Evolutionary conservation across 1,284 basidiomycete genomes (phyloP), one percentile per base, ranked within the genome.

Genomic region (Ceratobasidium sp.): DNA sequence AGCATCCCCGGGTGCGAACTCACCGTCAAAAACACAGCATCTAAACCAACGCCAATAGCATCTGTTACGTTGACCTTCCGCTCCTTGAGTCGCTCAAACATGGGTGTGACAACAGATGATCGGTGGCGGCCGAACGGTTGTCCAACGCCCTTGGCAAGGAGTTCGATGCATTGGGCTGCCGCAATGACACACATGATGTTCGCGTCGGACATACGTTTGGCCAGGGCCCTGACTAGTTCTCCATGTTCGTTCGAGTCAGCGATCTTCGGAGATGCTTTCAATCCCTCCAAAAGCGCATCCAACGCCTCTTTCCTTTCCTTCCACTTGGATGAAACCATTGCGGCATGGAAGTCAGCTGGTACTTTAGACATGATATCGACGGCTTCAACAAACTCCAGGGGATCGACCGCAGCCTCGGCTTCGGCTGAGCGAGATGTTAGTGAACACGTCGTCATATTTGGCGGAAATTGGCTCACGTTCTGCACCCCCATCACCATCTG

Each of bases 181-280:
- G 90, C 88, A 79, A 95, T 93, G 66, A 98, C 97, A 80, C 98
- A 98, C 79, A 95, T 95, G 80, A 99, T 92, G 81, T 99, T 99
- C 37, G 95, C 92, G 81, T 99, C 98, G 74, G 93, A 89, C 79
- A 98, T 91, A 75, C 94, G 90, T 39, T 88, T 85, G 0, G 94
- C 94, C 27, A 98, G 83, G 0, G 91, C 89, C 79, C 90, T 92
- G 14, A 90, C 85, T 39, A 96, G 82, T 41, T 93, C 92, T 13
- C 87, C 88, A 0, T 96, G 84, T 79, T 92, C 91, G 22, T 91
- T 85, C 0, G 88, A 86, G 78, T 95, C 93, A 78, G 90, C 89
- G 78, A 98, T 92, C 75, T 91, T 89, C 9, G 92, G 90, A 14
- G 92, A 89, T 19, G 88, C 83, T 68, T 88, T 88, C 46, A 99